Evolutionary conservation across 306 rosid species (phyloP), one percentile per base, ranked within the genome.

Genomic region (Canavalia ensiformis): DNA sequence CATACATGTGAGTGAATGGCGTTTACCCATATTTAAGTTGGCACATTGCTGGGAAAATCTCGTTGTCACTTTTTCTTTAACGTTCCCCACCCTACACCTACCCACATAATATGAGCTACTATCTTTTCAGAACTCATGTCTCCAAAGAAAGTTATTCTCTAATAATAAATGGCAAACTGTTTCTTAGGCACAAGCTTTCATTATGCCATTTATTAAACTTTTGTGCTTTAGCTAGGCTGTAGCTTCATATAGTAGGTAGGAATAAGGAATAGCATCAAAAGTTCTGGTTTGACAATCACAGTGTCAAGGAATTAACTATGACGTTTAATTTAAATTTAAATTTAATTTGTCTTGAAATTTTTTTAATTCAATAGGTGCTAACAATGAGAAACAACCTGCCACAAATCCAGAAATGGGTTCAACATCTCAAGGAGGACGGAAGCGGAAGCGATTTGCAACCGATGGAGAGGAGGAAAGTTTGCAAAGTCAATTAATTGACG

Each of bases 401-500:
- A 39, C 86, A 44, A 86, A 90, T 84, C 94, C 91, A 0, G 98
- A 90, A 86, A 63, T 70, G 28, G 98, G 97, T 68, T 89, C 97
- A 18, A 89, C 97, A 6, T 91, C 98, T 65, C 92, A 91, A 66
- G 94, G 90, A 47, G 89, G 78, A 80, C 84, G 89, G 18, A 95
- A 95, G 90, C 87, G 99, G 83, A 93, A 88, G 82, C 87, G 94
- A 12, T 72, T 72, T 6, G 75, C 90, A 51, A 18, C 67, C 0
- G 97, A 92, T 2, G 91, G 71, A 44, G 97, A 89, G 0, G 95
- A 93, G 7, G 99, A 86, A 72, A 42, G 67, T 18, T 33, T 91
- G 82, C 94, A 93, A 84, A 72, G 81, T 82, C 91, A 90, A 78
- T 71, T 95, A 91, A 85, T 95, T 39, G 97, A 90, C n/a, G 90